Base-by-base conservation (phyloP, 1,139 yeast genomes). In the Blastobotrys apis region DNA sequence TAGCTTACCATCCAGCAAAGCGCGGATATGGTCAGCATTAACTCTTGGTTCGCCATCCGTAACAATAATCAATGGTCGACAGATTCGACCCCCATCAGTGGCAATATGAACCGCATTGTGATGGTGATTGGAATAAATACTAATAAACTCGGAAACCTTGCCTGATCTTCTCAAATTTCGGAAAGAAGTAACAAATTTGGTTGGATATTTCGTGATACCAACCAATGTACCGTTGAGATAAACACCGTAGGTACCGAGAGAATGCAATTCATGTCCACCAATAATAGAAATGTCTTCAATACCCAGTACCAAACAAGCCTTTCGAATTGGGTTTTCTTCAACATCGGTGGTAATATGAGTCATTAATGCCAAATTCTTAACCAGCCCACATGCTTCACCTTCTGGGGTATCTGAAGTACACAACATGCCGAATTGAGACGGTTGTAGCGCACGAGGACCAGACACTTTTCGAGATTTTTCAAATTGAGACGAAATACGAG, bases 301-400 rank as follows among this genome's bases (percentile, higher is more conserved):
- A 51, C 98, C 98, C 47, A 94, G 73, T 20, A 84, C 72, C 57
- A 72, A 83, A 62, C 97, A 87, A 37, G 90, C 71, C 49, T 77
- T 77, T 53, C 75, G 78, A 37, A 92, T 79, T 12, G 98, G 97
- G 15, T 74, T 84, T 62, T 92, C 97, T 65, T 92, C 99, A 57
- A 87, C 97, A 65, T 92, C 99, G 2, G 98, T 90, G 8, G 99
- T 92, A 59, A 92, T 94, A 67, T 92, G 99, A 13, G 99, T 92
- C 99, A 92, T 92, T 45, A 92, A 74, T 1, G 98, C 98, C 64
- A 92, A 73, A 62, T 92, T 92, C 66, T 92, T 92, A 29, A 92
- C 98, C 64, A 92, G 76, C 59, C 99, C 99, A 79, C 99, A 92
- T 1, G 99, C 98, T 66, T 94, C 99, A 74, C 99, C 99, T 76